phyloP scores from a whole-genome alignment of 2,329 filamentous ascomycete species.

The Cryphonectria parasitica region DNA sequence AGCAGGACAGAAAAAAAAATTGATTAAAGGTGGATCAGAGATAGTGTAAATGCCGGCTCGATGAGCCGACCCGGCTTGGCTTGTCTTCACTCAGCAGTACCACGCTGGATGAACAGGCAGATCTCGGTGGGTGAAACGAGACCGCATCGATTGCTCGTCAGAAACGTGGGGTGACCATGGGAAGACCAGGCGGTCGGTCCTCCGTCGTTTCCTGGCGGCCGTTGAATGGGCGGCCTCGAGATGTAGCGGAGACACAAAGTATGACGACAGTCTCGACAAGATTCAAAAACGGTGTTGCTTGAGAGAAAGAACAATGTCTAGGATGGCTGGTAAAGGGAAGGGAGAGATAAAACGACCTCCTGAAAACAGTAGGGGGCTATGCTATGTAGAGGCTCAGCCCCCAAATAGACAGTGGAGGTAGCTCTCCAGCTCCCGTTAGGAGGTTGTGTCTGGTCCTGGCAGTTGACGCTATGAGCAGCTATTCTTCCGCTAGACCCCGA shows the following conservation, averaged over 20 bases:
- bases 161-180: neutral
- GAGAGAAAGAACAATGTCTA: neutral
- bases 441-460: neutral
- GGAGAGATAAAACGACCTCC: neutral
- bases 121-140: neutral
- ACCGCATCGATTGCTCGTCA: neutral
- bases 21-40: neutral
- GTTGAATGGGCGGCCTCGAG: neutral
- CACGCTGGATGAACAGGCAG: neutral
- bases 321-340: neutral
- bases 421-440: neutral
- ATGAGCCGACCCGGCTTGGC: neutral
- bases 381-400: conserved; percentile 1
- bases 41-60: neutral
- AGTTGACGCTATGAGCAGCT: neutral
- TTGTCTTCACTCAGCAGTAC: neutral
- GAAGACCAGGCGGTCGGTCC: neutral
- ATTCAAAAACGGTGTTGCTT: neutral
- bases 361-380: neutral
- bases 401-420: neutral
- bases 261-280: neutral
- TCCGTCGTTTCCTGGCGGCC: neutral
- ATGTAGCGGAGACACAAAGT: neutral
- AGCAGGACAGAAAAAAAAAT: neutral
- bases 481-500: neutral